Conservation (phyloP, 352 stramenopile species). For the Globisporangium orthogonon region DNA sequence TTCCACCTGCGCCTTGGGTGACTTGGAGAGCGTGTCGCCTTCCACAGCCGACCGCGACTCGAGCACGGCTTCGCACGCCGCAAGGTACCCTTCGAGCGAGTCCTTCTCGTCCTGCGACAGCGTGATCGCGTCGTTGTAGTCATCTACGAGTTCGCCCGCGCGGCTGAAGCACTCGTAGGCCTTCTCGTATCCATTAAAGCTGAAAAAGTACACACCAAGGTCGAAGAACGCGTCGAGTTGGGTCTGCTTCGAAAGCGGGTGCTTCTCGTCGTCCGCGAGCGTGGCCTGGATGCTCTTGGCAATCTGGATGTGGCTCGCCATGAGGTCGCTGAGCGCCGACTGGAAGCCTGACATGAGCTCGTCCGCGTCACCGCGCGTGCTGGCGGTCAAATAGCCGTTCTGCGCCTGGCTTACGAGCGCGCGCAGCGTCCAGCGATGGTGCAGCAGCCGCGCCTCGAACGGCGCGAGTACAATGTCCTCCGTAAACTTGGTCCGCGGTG, state of each 20-base stretch:
- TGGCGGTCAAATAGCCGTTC: slow-evolving; percentile 66
- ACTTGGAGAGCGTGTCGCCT: slow-evolving; percentile 24
- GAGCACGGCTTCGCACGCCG: slow-evolving; percentile 60
- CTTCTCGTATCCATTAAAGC: slow-evolving; percentile 66
- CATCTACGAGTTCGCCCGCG: slow-evolving; percentile 46
- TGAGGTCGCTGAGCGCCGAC: slow-evolving; percentile 59
- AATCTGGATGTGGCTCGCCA: slow-evolving; percentile 47
- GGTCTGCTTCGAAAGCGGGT: slow-evolving; percentile 27
- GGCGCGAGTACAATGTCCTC: slow-evolving; percentile 27
- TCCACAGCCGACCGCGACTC: slow-evolving; percentile 34
- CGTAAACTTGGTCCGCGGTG: slow-evolving; percentile 24
- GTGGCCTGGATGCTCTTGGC: slow-evolving; percentile 52
- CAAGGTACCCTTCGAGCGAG: slow-evolving; percentile 61
- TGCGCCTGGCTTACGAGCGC: slow-evolving; percentile 62
- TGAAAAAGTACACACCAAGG: slow-evolving; percentile 71
- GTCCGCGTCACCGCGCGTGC: slow-evolving; percentile 55
- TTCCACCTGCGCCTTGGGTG: slow-evolving; percentile 30
- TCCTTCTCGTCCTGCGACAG: slow-evolving; percentile 23
- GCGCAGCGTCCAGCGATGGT: slow-evolving; percentile 75
- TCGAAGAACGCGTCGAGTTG: slow-evolving; percentile 66
- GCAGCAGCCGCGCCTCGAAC: slow-evolving; percentile 50
- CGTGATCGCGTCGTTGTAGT: slow-evolving; percentile 18
- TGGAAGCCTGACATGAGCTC: slow-evolving; percentile 60
- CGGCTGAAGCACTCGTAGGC: slow-evolving; percentile 71
- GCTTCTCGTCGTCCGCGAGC: slow-evolving; percentile 37